Evolutionary conservation across 2,329 filamentous ascomycete genomes (phyloP).

Genomic region (Colletotrichum spinosum): DNA sequence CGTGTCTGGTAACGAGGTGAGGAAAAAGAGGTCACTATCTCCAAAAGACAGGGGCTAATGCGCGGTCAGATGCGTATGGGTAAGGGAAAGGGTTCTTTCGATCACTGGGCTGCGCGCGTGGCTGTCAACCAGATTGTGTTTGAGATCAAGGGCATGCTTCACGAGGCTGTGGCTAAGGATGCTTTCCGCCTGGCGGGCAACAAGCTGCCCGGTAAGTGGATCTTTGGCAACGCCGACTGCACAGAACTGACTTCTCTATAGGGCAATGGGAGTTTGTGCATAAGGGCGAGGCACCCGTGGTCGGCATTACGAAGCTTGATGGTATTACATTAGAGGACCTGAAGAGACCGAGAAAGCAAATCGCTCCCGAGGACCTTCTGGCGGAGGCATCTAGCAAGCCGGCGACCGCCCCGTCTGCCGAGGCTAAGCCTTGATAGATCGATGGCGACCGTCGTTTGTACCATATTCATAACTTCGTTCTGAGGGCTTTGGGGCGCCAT

Average conservation of each 20-base stretch:
- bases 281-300: conserved; percentile 89
- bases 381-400: conserved; percentile 48
- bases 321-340: conserved; percentile 86
- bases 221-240: too few relatives aligned
- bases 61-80: conserved; percentile 85
- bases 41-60: conserved; percentile 6
- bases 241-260: conserved; percentile 47
- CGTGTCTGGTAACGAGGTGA: conserved; percentile 90
- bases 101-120: conserved; percentile 93
- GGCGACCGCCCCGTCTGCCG: conserved; percentile 47
- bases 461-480: conserved; percentile 4
- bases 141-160: conserved; percentile 89
- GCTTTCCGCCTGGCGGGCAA: conserved; percentile 94
- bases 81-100: conserved; percentile 97
- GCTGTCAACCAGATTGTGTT: conserved; percentile 93
- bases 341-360: conserved; percentile 79
- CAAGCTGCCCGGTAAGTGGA: conserved; percentile 85
- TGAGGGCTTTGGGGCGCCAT: conserved; percentile 7
- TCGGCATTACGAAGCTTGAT: conserved; percentile 92
- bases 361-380: conserved; percentile 59
- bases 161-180: conserved; percentile 94
- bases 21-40: conserved; percentile 39
- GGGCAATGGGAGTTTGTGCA: conserved; percentile 93
- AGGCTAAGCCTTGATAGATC: conserved; percentile 41
- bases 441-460: conserved; percentile 12